phyloP scores from a whole-genome alignment of 2,329 filamentous ascomycete species.

The Ascochyta viciae-villosae region DNA sequence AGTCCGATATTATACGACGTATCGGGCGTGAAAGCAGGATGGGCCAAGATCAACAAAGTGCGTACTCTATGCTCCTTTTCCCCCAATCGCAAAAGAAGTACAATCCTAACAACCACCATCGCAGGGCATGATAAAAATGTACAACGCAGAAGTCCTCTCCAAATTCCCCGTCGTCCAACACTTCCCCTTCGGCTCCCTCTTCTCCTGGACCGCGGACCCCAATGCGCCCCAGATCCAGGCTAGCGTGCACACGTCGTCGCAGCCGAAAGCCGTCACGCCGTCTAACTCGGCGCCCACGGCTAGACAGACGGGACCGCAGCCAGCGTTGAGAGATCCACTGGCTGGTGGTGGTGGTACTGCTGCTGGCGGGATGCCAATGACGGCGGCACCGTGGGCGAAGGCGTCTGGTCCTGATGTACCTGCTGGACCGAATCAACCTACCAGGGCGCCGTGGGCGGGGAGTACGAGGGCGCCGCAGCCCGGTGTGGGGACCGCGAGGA shows the following conservation, averaged over 20 bases:
- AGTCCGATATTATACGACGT: constrained; percentile 95
- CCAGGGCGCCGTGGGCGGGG: constrained; percentile 40
- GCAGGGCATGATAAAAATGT: constrained; percentile 99
- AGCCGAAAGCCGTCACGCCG: constrained; percentile 38
- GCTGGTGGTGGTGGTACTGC: not conserved
- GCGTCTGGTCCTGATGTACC: constrained; percentile 20
- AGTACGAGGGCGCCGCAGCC: constrained; percentile 27
- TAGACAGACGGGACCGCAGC: constrained; percentile 25
- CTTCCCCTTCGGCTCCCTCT: constrained; percentile 64
- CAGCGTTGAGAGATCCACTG: constrained; percentile 34
- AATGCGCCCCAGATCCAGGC: constrained; percentile 42
- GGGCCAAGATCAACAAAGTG: constrained; percentile 91
- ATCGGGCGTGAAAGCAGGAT: constrained; percentile 84
- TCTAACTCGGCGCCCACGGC: constrained; percentile 28
- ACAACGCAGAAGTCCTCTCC: constrained; percentile 91
- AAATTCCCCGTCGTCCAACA: constrained; percentile 99
- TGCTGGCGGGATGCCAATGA: constrained; percentile 6
- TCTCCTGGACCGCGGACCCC: constrained; percentile 56
- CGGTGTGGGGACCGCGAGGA: constrained; percentile 26
- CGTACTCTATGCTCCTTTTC: not conserved
- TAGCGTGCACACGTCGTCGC: constrained; percentile 46
- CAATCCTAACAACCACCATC: constrained; percentile 4
- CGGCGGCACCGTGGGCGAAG: constrained; percentile 18
- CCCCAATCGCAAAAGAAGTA: not conserved
- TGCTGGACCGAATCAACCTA: constrained; percentile 43